phyloP scores from a whole-genome alignment of 2,329 filamentous ascomycete species.

The Ophiocordyceps polyrhachis-furcata region DNA sequence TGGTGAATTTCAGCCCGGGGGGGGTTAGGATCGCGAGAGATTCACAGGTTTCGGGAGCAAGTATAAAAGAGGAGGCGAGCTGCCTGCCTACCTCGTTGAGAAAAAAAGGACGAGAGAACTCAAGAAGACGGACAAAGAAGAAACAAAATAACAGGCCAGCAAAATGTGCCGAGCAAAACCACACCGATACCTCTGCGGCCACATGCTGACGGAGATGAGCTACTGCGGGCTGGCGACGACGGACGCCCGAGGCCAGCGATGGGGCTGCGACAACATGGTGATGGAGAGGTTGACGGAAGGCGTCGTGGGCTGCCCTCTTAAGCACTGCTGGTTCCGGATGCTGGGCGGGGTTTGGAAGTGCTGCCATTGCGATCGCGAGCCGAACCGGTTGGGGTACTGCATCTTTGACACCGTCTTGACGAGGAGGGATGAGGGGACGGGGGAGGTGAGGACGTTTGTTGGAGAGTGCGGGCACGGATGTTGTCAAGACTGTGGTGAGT shows the following conservation, averaged over 20 bases:
- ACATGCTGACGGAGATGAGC: neutral
- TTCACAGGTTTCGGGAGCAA: too few species aligned
- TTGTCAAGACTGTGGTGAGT: slow-evolving; percentile 23
- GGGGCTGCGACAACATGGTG: neutral
- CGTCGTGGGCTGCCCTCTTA: slow-evolving; percentile 24
- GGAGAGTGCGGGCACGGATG: slow-evolving; percentile 30
- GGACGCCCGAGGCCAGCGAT: neutral
- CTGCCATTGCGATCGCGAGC: slow-evolving; percentile 30
- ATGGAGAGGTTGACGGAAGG: neutral
- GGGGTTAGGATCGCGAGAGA: too few species aligned
- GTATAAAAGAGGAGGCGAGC: too few species aligned
- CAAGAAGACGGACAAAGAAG: too few species aligned
- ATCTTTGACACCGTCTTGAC: slow-evolving; percentile 10
- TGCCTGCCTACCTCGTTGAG: too few species aligned
- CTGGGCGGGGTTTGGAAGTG: slow-evolving; percentile 26
- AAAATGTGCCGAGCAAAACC: neutral
- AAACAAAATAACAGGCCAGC: too few species aligned
- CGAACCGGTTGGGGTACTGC: slow-evolving; percentile 35
- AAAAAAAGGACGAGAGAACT: too few species aligned
- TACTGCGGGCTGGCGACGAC: neutral
- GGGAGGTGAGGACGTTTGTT: slow-evolving; percentile 14
- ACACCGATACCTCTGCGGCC: neutral
- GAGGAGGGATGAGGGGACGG: slow-evolving; percentile 5
- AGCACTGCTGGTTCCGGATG: slow-evolving; percentile 30
- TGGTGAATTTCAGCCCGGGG: too few species aligned